Conservation (phyloP, 352 stramenopile species). For the Phytophthora palmivora region DNA sequence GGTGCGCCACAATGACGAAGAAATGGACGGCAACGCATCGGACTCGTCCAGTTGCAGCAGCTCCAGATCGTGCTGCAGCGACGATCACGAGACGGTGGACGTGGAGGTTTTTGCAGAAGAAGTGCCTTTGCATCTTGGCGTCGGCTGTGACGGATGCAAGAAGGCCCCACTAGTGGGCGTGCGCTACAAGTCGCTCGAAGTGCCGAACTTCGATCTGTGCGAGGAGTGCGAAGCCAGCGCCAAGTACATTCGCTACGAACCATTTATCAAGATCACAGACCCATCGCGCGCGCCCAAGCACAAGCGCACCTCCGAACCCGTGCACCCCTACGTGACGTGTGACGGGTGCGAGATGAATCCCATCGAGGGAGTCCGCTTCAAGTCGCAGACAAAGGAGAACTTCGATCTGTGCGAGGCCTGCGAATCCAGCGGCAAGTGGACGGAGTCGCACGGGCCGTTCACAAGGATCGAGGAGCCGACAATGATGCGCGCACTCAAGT, state of each 20-base stretch:
- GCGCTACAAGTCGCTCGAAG: conserved; percentile 83
- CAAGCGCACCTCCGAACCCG: conserved; percentile 32
- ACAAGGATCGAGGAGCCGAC: conserved; percentile 47
- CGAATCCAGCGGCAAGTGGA: conserved; percentile 53
- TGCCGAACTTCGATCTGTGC: conserved; percentile 83
- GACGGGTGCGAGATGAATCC: conserved; percentile 69
- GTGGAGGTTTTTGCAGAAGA: conserved; percentile 1
- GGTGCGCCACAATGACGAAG: conserved; percentile 41
- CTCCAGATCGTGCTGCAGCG: conserved; percentile 1
- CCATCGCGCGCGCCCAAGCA: conserved; percentile 57
- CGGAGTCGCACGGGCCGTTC: conserved; percentile 60
- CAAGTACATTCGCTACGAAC: conserved; percentile 55
- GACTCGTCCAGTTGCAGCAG: conserved; percentile 35
- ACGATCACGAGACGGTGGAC: conserved; percentile 3
- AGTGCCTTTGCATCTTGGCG: conserved; percentile 39
- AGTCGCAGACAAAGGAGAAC: conserved; percentile 60
- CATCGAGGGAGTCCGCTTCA: conserved; percentile 71
- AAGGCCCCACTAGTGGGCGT: conserved; percentile 61
- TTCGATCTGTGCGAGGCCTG: conserved; percentile 80
- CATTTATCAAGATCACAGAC: conserved; percentile 84
- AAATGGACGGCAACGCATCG: conserved; percentile 31
- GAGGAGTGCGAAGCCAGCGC: conserved; percentile 68
- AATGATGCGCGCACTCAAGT: conserved; percentile 40
- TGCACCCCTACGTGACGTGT: conserved; percentile 62
- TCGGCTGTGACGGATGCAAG: conserved; percentile 69